Percentiles rank a stretch among this genome's conserved stretches.
Conservation (phyloP, 2,329 filamentous ascomycete genomes). For the Sporothrix luriei region DNA sequence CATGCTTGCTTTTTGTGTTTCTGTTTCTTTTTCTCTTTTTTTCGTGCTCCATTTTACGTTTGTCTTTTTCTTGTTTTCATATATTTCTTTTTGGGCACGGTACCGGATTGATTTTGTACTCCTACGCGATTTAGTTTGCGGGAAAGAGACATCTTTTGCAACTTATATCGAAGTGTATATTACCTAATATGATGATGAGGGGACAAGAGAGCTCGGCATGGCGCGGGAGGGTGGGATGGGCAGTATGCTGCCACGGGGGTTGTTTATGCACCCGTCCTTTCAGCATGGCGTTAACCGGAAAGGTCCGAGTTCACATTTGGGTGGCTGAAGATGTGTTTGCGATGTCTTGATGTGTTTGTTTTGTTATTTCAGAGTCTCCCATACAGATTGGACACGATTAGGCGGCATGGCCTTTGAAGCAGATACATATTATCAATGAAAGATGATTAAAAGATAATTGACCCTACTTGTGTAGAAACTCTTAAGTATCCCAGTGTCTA, state of each 20-base stretch:
- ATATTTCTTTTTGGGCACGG: background rate
- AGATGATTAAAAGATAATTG: background rate
- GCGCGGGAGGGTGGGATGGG: constrained; percentile 9
- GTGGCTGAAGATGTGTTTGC: background rate
- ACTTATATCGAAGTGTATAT: constrained; percentile 25
- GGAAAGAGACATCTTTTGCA: background rate
- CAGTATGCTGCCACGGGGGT: constrained; percentile 12
- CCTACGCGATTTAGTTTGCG: background rate
- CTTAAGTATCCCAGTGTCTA: background rate
- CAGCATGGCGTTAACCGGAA: constrained; percentile 30
- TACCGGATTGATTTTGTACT: background rate
- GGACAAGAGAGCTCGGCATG: background rate
- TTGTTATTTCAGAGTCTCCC: background rate
- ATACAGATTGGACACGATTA: constrained; percentile 22
- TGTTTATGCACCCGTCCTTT: constrained; percentile 13
- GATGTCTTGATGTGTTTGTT: constrained; percentile 7
- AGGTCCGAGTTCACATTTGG: constrained; percentile 18
- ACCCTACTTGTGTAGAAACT: too few species aligned
- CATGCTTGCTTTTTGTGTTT: background rate
- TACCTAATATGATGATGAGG: constrained; percentile 27
- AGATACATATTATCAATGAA: background rate
- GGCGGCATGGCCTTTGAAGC: constrained; percentile 6
- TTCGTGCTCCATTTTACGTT: background rate
- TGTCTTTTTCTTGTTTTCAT: background rate
- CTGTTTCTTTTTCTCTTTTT: background rate